Percentiles rank a stretch among this genome's conserved stretches.
Conservation (phyloP, 257 asterid genomes). For the Solanum arcanum region DNA sequence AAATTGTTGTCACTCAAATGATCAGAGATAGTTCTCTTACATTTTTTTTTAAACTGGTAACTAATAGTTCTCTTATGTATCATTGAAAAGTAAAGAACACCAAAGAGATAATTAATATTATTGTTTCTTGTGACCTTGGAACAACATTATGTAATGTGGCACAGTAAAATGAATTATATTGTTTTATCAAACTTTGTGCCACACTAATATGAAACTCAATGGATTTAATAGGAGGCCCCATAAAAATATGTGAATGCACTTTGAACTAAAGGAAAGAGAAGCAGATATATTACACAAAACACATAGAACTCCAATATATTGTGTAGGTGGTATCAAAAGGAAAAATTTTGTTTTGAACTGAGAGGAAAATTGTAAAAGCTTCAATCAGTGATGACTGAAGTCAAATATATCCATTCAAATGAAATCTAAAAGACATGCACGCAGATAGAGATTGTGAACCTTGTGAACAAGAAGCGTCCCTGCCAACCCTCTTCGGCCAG, state of each 20-base stretch:
- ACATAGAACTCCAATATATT: neutral
- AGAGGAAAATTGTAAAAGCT: neutral
- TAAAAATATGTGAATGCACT: neutral
- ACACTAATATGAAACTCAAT: neutral
- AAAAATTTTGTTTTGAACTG: neutral
- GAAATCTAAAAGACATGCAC: neutral
- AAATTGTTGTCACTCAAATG: neutral
- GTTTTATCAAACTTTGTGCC: neutral
- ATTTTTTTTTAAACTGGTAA: neutral
- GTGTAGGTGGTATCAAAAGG: neutral
- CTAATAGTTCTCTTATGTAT: neutral
- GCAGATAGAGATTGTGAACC: slow-evolving; percentile 33
- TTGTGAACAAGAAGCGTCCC: slow-evolving; percentile 92
- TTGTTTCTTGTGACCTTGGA: neutral
- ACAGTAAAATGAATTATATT: neutral
- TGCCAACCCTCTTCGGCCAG: slow-evolving; percentile 99
- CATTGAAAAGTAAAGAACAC: neutral
- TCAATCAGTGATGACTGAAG: neutral
- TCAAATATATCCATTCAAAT: neutral
- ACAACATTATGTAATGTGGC: neutral
- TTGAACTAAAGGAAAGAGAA: neutral
- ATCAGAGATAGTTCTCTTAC: neutral
- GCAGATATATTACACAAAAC: neutral
- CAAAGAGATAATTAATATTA: neutral
- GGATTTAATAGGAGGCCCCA: neutral